Evolutionary conservation across 331 rosid genomes (phyloP).

Genomic region (Stylosanthes scabra): DNA sequence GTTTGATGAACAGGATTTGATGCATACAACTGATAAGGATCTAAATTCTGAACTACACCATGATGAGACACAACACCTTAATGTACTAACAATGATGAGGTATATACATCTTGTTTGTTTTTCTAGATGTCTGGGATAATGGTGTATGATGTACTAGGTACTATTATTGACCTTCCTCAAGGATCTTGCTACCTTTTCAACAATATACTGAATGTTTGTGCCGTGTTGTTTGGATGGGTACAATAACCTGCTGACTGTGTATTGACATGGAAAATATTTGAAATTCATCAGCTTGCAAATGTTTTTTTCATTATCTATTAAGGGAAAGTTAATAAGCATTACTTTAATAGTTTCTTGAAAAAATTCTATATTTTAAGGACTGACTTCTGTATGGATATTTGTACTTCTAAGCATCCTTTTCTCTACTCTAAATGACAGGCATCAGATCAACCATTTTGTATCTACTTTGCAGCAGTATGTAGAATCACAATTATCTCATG

Average conservation of each 20-base stretch:
- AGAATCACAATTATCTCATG: conserved; percentile 90
- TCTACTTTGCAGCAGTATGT: conserved; percentile 90
- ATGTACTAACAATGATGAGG: conserved; percentile 80
- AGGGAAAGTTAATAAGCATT: conserved; percentile 17
- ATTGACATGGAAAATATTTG: not conserved
- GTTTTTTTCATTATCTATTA: not conserved
- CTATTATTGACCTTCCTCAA: too few species aligned
- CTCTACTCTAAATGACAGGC: conserved; percentile 62
- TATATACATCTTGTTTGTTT: too few species aligned
- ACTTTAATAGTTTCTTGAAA: conserved; percentile 10
- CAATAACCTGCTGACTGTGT: conserved; percentile 8
- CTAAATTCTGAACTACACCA: conserved; percentile 46
- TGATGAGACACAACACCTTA: conserved; percentile 59
- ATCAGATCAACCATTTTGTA: conserved; percentile 92
- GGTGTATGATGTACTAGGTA: too few species aligned
- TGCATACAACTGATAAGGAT: conserved; percentile 46
- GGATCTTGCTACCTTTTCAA: conserved; percentile 22
- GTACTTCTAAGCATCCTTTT: conserved; percentile 39
- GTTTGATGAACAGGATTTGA: conserved; percentile 63
- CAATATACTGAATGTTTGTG: conserved; percentile 19
- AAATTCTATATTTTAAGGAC: conserved; percentile 11
- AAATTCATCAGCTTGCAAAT: conserved; percentile 21
- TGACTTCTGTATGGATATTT: conserved; percentile 23
- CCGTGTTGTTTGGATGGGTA: conserved; percentile 3
- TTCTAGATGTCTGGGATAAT: too few species aligned